Conservation (phyloP, 129 eudicot genomes). For the Helianthus tuberosus region DNA sequence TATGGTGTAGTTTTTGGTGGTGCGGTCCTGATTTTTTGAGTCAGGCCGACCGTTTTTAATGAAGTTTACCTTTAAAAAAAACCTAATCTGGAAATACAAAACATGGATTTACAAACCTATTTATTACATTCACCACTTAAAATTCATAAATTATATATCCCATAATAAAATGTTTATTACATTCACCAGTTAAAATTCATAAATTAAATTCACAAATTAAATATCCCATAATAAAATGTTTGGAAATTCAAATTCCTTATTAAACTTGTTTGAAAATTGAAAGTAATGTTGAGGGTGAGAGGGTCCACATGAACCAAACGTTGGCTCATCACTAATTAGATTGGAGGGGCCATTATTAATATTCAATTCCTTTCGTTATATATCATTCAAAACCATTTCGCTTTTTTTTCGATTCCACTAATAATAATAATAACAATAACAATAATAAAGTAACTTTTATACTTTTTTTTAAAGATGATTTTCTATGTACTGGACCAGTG, state of each 20-base stretch:
- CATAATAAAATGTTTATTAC: neutral
- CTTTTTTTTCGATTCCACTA: no score
- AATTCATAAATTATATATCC: neutral
- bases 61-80: no score
- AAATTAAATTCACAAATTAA: no score
- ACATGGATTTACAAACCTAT: neutral
- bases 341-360: constrained; percentile 22
- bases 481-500: no score
- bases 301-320: constrained; percentile 28
- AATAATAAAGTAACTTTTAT: no score
- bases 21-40: no score
- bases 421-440: no score
- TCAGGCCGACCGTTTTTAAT: no score
- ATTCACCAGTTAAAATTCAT: no score
- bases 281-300: constrained; percentile 26
- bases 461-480: no score
- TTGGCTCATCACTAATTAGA: constrained; percentile 22
- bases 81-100: no score
- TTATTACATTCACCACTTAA: neutral
- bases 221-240: neutral
- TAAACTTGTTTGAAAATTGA: constrained; percentile 3
- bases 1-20: no score
- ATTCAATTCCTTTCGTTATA: neutral
- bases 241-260: neutral
- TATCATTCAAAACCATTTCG: neutral